These are phyloP conservation scores for Knoxia roxburghii DNA, from an alignment of 257 asterid genomes.

Conservation along the genomic window DNA sequence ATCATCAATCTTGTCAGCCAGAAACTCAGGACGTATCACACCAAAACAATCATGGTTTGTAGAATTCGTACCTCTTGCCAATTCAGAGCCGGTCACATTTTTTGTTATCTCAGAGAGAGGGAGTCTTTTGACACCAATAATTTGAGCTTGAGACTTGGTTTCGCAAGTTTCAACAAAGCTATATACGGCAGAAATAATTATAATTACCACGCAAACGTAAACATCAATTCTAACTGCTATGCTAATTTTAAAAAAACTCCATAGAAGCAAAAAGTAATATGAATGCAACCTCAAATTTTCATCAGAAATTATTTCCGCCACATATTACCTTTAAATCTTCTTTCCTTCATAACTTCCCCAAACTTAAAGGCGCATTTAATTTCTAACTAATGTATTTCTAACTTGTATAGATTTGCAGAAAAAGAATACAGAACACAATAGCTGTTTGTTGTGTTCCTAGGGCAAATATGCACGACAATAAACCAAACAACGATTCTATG, in stretches of 20 bases:
- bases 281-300: not conserved
- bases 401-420: not conserved
- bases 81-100: conserved; percentile 30
- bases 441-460: not conserved
- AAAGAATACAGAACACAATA: not conserved
- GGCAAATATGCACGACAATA: not conserved
- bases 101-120: conserved; percentile 54
- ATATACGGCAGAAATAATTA: conserved; percentile 25
- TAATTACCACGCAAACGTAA: not conserved
- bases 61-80: conserved; percentile 18
- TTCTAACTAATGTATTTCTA: not conserved
- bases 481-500: not conserved
- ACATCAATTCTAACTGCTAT: not conserved
- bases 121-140: conserved; percentile 34
- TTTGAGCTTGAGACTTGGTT: conserved; percentile 19
- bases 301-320: not conserved
- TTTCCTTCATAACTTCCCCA: not conserved
- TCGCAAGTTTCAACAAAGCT: conserved; percentile 30
- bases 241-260: not conserved
- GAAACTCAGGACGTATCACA: conserved; percentile 7
- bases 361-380: not conserved
- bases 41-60: not conserved
- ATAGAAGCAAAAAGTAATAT: not conserved
- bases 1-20: conserved; percentile 3
- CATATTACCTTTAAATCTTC: not conserved